Base-by-base conservation (phyloP, 805 yeast species). In the Yamadazyma sp. region DNA sequence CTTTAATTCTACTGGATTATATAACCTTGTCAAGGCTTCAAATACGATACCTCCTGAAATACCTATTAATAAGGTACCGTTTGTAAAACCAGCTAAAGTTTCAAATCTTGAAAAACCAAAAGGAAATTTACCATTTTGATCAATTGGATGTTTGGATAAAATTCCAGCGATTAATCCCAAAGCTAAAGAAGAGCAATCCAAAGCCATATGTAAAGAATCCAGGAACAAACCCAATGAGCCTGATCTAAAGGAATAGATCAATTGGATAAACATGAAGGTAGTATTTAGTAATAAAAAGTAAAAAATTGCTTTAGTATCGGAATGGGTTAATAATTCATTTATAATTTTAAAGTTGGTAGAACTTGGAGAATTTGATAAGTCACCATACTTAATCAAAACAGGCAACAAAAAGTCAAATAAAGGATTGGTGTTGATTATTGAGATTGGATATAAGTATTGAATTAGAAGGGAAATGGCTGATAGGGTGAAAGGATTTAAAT, bases 131-230 rank as follows among this genome's bases (percentile, higher is more conserved):
- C 80, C 72, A 39, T 75, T 75, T 4, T 85, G 73, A 33, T 67
- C 56, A 30, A 64, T 52, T 37, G 45, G 71, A 45, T 44, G 63
- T 45, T 52, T 68, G 39, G 69, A 60, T 13, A 62, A 60, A 10
- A 77, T 72, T 15, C 94, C 86, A 0, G 99, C 98, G 17, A 91
- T 70, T 2, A 93, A 65, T 0, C 99, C 99, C 20, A 93, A 74
- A 3, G 93, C 78, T 36, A 93, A 65, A 0, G 98, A 94, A 0
- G 87, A 74, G 56, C 98, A 93, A 58, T 93, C 99, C 37, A 93
- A 69, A 2, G 95, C 84, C 99, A 93, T 93, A 58, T 93, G 99
- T 34, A 93, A 70, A 1, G 96, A 87, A 53, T 93, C 99, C 13
- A 96, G 87, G 34, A 93, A 59, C 16, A 93, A 67, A 8, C 98